These are phyloP conservation scores for Microbotryomycetes sp. DNA, from an alignment of 1,284 basidiomycete genomes.

Conservation along the genomic window DNA sequence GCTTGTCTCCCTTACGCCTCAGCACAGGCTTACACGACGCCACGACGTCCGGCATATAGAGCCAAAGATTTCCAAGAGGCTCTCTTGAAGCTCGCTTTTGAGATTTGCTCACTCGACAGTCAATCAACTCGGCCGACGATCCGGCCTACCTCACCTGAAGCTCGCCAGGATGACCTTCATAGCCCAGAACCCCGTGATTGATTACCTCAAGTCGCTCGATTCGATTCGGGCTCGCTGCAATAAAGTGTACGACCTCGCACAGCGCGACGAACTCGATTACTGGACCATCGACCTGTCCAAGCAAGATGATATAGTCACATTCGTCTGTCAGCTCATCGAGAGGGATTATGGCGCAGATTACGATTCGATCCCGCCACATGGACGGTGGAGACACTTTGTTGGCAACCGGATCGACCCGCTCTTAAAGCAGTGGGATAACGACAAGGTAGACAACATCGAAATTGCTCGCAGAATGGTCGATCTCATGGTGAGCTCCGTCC, in stretches of 20 bases:
- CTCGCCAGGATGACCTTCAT: no score
- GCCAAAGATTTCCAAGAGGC: no score
- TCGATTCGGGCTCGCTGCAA: constrained; percentile 78
- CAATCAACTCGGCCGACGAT: no score
- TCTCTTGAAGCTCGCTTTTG: no score
- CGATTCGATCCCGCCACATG: constrained; percentile 72
- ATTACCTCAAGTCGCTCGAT: constrained; percentile 75
- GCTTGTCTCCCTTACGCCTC: no score
- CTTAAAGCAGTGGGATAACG: constrained; percentile 40
- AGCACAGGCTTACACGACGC: no score
- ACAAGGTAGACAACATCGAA: constrained; percentile 55
- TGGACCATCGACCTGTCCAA: constrained; percentile 76
- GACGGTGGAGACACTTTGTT: constrained; percentile 77
- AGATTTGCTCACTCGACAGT: no score
- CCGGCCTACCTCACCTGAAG: no score
- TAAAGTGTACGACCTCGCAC: constrained; percentile 68
- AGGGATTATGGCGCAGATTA: constrained; percentile 73
- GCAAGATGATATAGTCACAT: constrained; percentile 64
- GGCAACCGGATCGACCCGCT: constrained; percentile 57
- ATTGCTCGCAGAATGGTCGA: constrained; percentile 69
- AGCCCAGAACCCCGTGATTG: constrained; percentile 3
- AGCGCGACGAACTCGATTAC: constrained; percentile 66
- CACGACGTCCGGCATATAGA: no score
- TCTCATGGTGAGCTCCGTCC: constrained; percentile 83
- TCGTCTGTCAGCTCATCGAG: constrained; percentile 75